These are phyloP conservation scores for Solanum acaule DNA, from an alignment of 257 asterid species.

Conservation along the genomic window DNA sequence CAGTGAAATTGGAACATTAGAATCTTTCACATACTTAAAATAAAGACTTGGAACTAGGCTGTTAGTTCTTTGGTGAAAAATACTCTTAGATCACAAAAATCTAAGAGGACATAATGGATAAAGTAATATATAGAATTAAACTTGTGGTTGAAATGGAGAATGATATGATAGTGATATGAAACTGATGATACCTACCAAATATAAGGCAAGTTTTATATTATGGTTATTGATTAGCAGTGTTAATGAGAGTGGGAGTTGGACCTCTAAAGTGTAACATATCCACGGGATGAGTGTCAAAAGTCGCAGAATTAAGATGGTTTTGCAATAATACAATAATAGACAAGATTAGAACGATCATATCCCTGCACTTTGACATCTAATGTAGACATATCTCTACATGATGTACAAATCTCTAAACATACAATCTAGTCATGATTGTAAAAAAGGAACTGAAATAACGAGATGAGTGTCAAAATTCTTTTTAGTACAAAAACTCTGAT, in stretches of 20 bases:
- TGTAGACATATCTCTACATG: not conserved
- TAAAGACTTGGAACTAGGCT: not conserved
- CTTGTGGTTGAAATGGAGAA: not conserved
- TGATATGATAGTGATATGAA: not conserved
- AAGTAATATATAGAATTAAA: not conserved
- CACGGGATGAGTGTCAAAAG: not conserved
- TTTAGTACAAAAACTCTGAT: not conserved
- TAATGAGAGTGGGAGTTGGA: not conserved
- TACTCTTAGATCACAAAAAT: not conserved
- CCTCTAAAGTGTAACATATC: not conserved
- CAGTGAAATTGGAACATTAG: conserved; percentile 23
- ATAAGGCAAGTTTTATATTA: not conserved
- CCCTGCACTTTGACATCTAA: not conserved
- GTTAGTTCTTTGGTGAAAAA: not conserved
- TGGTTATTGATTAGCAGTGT: not conserved
- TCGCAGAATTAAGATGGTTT: not conserved
- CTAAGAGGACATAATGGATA: not conserved
- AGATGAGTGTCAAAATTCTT: not conserved
- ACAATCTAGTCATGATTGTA: not conserved
- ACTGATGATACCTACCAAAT: not conserved
- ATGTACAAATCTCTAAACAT: not conserved
- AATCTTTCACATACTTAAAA: not conserved
- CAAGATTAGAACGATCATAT: not conserved
- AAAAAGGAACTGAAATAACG: not conserved
- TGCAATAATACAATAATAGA: not conserved